These are phyloP conservation scores for Podaxis sp. DNA, from an alignment of 768 basidiomycete genomes.

Conservation along the genomic window DNA sequence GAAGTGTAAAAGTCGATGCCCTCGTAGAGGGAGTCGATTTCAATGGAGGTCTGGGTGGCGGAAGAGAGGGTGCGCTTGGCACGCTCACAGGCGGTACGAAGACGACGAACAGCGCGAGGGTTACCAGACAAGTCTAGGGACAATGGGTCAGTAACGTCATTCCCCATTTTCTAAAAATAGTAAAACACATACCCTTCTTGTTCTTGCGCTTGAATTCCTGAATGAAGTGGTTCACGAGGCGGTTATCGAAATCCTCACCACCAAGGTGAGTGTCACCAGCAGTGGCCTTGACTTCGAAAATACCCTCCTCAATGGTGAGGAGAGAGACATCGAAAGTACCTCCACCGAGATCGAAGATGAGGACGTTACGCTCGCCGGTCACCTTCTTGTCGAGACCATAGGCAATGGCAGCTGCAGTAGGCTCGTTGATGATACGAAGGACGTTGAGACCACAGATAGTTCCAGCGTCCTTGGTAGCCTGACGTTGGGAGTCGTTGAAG, in stretches of 20 bases:
- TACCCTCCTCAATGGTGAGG: slow-evolving; percentile 93
- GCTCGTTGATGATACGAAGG: slow-evolving; percentile 98
- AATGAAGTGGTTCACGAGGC: slow-evolving; percentile 94
- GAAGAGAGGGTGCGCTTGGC: slow-evolving; percentile 98
- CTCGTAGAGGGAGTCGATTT: slow-evolving; percentile 97
- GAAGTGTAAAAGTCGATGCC: slow-evolving; percentile 99
- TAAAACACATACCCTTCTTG: slow-evolving; percentile 70
- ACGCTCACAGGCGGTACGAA: slow-evolving; percentile 97
- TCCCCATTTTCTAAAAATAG: neutral
- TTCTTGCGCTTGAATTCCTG: slow-evolving; percentile 97
- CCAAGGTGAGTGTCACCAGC: slow-evolving; percentile 98
- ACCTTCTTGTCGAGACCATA: slow-evolving; percentile 98
- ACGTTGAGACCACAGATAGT: slow-evolving; percentile 92
- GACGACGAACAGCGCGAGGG: slow-evolving; percentile 93
- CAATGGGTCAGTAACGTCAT: slow-evolving; percentile 12
- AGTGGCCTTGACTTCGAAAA: slow-evolving; percentile 97
- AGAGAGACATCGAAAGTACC: slow-evolving; percentile 99
- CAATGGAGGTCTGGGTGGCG: slow-evolving; percentile 93
- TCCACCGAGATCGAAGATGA: slow-evolving; percentile 98
- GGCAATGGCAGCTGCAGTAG: slow-evolving; percentile 96
- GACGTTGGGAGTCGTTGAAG: slow-evolving; percentile 99
- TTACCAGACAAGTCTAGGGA: slow-evolving; percentile 76
- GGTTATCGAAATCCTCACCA: slow-evolving; percentile 98
- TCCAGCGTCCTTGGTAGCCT: slow-evolving; percentile 98
- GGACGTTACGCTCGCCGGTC: slow-evolving; percentile 85